Evolutionary conservation across 2,329 filamentous ascomycete species (phyloP).

Genomic region (Sporothrix humicola): DNA sequence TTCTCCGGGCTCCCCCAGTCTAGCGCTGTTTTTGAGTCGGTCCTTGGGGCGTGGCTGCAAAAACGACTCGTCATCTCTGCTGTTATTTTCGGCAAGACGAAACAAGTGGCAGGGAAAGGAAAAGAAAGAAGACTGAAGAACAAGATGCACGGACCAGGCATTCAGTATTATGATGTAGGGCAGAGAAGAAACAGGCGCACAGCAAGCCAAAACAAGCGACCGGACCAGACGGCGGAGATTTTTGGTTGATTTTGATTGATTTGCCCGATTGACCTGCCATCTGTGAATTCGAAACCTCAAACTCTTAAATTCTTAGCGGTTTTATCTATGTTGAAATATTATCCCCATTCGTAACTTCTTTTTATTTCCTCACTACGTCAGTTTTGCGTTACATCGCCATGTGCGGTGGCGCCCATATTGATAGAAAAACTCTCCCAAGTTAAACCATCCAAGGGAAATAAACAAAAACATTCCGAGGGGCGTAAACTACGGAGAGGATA

Average conservation of each 20-base stretch:
- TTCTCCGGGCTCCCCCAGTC: background rate
- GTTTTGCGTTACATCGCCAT: conserved; percentile 17
- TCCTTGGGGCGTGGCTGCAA: background rate
- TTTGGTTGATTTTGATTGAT: background rate
- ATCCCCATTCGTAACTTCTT: background rate
- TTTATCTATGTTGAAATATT: background rate
- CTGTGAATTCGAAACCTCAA: background rate
- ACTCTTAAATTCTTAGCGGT: background rate
- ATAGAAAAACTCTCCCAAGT: background rate
- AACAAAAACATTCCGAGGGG: background rate
- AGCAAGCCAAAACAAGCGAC: conserved; percentile 18
- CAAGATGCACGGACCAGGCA: background rate
- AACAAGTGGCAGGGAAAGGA: background rate
- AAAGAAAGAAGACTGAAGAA: background rate
- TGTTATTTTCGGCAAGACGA: conserved; percentile 1
- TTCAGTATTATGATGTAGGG: background rate
- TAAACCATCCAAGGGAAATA: background rate
- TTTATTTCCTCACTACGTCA: background rate
- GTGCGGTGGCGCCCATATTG: conserved; percentile 9
- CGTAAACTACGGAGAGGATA: background rate
- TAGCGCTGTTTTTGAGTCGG: background rate
- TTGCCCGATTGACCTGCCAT: background rate
- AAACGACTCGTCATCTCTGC: conserved; percentile 17
- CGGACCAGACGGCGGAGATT: conserved; percentile 4
- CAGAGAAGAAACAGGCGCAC: conserved; percentile 1